Conservation (phyloP, 1,284 basidiomycete genomes). For the Pholiota adiposa region DNA sequence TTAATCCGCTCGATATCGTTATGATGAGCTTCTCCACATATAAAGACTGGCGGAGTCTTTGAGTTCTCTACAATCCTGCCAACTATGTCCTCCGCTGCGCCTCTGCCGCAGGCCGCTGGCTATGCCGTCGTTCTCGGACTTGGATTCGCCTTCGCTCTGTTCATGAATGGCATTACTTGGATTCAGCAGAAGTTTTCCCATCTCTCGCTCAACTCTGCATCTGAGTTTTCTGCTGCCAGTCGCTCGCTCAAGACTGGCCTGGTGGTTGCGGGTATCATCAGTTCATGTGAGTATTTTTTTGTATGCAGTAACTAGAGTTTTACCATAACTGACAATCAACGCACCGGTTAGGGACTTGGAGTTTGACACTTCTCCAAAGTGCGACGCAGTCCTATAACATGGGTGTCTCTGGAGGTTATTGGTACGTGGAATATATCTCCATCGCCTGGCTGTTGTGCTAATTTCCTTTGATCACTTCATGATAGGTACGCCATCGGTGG, state of each 20-base stretch:
- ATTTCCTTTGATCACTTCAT: not conserved
- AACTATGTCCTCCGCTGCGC: not conserved
- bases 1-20: not conserved
- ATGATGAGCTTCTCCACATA: not conserved
- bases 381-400: conserved; percentile 83
- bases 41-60: not conserved
- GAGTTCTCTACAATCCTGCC: not conserved
- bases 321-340: not conserved
- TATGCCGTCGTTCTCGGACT: conserved; percentile 69
- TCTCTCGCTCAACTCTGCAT: conserved; percentile 69
- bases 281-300: conserved; percentile 83
- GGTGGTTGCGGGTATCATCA: conserved; percentile 88
- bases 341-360: conserved; percentile 8
- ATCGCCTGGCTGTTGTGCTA: not conserved
- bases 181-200: conserved; percentile 74
- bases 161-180: conserved; percentile 75
- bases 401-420: conserved; percentile 52
- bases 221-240: conserved; percentile 85
- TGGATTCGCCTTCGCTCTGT: conserved; percentile 78
- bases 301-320: conserved; percentile 50
- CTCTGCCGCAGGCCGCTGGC: conserved; percentile 67
- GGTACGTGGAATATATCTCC: conserved; percentile 7
- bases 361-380: conserved; percentile 49
- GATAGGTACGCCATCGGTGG: conserved; percentile 46
- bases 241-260: conserved; percentile 85